Evolutionary conservation across 2,329 filamentous ascomycete genomes (phyloP), one percentile per base, ranked within the genome.

Genomic region (Aspergillus sojae): DNA sequence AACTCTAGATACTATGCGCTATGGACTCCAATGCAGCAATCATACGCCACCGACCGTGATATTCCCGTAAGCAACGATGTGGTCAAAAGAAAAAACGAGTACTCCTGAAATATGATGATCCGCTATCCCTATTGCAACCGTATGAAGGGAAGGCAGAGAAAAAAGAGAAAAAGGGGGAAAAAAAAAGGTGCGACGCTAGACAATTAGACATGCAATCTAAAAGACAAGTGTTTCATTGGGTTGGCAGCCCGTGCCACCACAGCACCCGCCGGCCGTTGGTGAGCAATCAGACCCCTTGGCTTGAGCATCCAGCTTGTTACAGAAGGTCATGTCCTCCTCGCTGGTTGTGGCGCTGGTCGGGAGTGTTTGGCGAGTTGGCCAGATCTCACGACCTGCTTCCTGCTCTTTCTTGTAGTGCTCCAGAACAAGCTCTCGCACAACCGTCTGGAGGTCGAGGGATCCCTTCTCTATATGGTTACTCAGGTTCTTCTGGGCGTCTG

Each of bases 401-500:
- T 80, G 76, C 70, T 88, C 85, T 30, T 76, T 75, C 63, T 79
- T 72, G 41, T 68, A 77, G 68, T 87, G 84, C 39, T 78, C 76
- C 57, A 77, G 77, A 54, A 88, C 74, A 16, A 82, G 66, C 48
- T 84, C 81, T 5, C 84, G 81, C 36, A 86, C 81, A 5, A 74
- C 69, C 26, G 80, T 80, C 76, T 87, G 84, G 79, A 88, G 87
- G 74, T 82, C 83, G 1, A 88, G 75, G 0, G 85, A 82, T 0
- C 83, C 83, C 71, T 86, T 83, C 70, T 89, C 87, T 77, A 85
- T 80, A 41, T 79, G 76, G 0, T 82, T 79, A 72, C 85, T 84
- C 65, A 90, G 79, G 72, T 88, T 89, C 72, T 81, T 81, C 71
- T 90, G 87, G 0, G 84, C 82, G 5, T 80, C 79, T 62, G 81